Evolutionary conservation across 2,329 filamentous ascomycete species (phyloP), one percentile per base, ranked within the genome.

Genomic region (Trichophaea hybrida): DNA sequence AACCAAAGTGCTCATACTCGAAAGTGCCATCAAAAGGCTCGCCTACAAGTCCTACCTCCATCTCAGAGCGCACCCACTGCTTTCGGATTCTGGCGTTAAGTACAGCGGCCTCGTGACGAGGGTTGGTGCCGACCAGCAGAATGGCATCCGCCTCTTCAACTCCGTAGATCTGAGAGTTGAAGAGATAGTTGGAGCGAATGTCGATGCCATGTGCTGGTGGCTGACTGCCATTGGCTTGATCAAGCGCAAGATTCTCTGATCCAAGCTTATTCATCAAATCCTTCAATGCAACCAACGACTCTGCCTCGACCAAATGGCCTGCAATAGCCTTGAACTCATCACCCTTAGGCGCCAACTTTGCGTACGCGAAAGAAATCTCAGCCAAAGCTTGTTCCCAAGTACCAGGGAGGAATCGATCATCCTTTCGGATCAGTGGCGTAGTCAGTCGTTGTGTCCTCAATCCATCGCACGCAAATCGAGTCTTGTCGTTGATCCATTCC

Each of bases 401-500:
- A 13, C 85, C 88, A 33, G 93, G 88, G 73, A 90, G 82, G 73
- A 98, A 97, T 72, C 91, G 88, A 70, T 90, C 86, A 61, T 94
- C 86, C 60, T 85, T 83, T 68, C 90, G 86, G 69, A 96, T 83
- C 64, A 98, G 76, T 46, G 93, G 93, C 66, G 91, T 93, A 38
- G 93, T 97, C 59, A 98, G 78, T 71, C 93, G 83, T 75, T 98
- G 93, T 51, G 91, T 97, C 80, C 90, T 94, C 66, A 98, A 79
- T 54, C 93, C 93, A 72, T 98, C 93, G 72, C 90, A 94, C 46
- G 93, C 91, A 72, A 97, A 98, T 66, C 93, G 83, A 44, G 88
- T 84, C 80, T 97, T 98, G 77, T 98, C 93, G 74, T 97, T 93
- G 73, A 98, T 97, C 93, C 93, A 98, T 74, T 98, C 93, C 76